phyloP scores from a whole-genome alignment of 441 rosid genomes.

The Arabidopsis lyrata region DNA sequence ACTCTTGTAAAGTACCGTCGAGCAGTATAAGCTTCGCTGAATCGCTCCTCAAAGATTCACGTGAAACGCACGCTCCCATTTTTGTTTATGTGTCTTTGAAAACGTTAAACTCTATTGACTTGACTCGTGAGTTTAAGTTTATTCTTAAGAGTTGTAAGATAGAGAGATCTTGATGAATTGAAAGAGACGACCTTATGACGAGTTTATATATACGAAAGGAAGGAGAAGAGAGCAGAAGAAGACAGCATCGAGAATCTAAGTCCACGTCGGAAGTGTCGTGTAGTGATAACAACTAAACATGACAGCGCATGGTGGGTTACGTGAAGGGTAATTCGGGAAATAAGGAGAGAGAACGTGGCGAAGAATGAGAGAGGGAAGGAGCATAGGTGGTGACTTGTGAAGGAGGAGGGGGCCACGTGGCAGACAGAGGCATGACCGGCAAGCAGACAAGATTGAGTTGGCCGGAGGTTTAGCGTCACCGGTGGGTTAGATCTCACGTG shows the following conservation, averaged over 20 bases:
- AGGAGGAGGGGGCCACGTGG: constrained; percentile 36
- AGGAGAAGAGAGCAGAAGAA: background rate
- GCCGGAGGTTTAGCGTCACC: constrained; percentile 37
- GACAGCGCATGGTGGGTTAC: constrained; percentile 32
- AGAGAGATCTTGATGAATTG: constrained; percentile 30
- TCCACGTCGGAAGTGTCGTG: constrained; percentile 36
- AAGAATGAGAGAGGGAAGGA: constrained; percentile 39
- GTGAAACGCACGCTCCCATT: constrained; percentile 79
- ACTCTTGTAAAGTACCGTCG: constrained; percentile 82
- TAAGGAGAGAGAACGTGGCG: constrained; percentile 30
- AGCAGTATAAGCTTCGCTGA: constrained; percentile 76
- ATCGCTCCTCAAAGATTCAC: constrained; percentile 57
- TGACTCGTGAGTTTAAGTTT: constrained; percentile 5
- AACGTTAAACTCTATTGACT: background rate
- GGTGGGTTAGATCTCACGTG: constrained; percentile 43
- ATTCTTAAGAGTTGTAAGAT: background rate
- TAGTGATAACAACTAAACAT: constrained; percentile 36
- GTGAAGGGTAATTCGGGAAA: constrained; percentile 23
- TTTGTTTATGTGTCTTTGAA: background rate
- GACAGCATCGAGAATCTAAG: constrained; percentile 22
- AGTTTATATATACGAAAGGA: constrained; percentile 24
- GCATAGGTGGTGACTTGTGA: constrained; percentile 30
- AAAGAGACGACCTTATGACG: constrained; percentile 24
- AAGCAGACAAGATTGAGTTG: constrained; percentile 40
- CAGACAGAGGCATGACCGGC: constrained; percentile 27